A percentile compares a stretch with the other conserved stretches of the same genome.
Conservation (phyloP, 345 rosid genomes). For the Acer yangbiense region DNA sequence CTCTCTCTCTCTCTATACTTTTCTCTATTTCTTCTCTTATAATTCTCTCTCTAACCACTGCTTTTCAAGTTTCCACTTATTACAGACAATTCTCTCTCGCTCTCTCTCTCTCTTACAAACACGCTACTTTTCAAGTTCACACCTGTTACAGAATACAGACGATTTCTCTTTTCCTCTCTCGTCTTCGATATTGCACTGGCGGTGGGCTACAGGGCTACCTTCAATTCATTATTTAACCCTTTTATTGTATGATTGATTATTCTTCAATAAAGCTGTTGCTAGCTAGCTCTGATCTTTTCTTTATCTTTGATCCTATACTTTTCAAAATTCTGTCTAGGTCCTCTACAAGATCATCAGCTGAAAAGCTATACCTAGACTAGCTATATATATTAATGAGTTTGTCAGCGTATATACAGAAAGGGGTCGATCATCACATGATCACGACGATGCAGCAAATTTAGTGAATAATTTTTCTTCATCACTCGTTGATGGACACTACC, state of each 20-base stretch:
- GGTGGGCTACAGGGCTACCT: not conserved
- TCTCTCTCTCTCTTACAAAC: not conserved
- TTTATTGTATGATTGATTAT: not conserved
- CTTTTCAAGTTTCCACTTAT: slow-evolving; percentile 16
- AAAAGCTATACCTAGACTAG: too few relatives aligned
- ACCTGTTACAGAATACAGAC: too few relatives aligned
- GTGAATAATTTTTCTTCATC: not conserved
- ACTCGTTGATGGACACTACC: slow-evolving; percentile 48
- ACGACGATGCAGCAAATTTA: not conserved
- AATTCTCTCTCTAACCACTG: slow-evolving; percentile 11
- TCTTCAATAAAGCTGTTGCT: not conserved
- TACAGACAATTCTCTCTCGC: slow-evolving; percentile 5
- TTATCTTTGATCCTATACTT: not conserved
- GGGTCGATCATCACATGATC: not conserved
- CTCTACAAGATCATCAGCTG: too few relatives aligned
- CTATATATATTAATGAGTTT: too few relatives aligned
- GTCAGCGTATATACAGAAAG: too few relatives aligned
- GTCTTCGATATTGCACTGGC: not conserved
- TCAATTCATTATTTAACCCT: not conserved
- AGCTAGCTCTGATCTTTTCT: too few relatives aligned
- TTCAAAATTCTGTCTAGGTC: not conserved
- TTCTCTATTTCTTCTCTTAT: not conserved
- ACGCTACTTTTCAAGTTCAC: too few relatives aligned
- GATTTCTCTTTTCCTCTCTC: not conserved
- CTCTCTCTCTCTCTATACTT: not conserved